phyloP scores from a whole-genome alignment of 257 asterid genomes.

The Ilex asprella region DNA sequence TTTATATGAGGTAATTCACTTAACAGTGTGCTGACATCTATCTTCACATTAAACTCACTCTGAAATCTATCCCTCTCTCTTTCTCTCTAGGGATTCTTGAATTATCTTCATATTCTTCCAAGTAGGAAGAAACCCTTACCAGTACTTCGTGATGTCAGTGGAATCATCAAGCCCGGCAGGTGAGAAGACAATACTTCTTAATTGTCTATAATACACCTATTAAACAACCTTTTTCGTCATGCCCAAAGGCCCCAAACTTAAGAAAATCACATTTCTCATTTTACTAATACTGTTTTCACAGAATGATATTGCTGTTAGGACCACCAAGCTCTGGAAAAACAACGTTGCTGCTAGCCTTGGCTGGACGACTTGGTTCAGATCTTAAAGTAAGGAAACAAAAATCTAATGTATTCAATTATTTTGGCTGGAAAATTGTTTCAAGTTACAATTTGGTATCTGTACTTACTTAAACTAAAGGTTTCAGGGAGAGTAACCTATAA shows the following conservation, averaged over 20 bases:
- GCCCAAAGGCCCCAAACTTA: background rate
- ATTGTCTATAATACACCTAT: no score
- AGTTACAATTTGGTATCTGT: no score
- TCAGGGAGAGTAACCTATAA: constrained; percentile 76
- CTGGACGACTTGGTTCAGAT: constrained; percentile 69
- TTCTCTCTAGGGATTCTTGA: background rate
- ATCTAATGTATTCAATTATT: no score
- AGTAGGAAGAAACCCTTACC: constrained; percentile 64
- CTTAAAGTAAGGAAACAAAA: constrained; percentile 43
- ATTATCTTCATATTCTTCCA: constrained; percentile 32
- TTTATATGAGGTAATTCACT: no score
- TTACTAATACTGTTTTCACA: constrained; percentile 15
- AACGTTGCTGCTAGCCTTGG: constrained; percentile 72
- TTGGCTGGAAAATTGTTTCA: no score
- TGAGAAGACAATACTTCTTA: constrained; percentile 8
- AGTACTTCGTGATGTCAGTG: constrained; percentile 64
- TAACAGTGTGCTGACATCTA: no score
- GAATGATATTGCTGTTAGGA: constrained; percentile 77
- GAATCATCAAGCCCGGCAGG: constrained; percentile 88
- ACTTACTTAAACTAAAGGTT: constrained; percentile 23
- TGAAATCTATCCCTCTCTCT: background rate
- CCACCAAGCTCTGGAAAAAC: constrained; percentile 27
- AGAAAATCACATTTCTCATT: background rate
- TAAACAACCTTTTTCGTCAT: no score
- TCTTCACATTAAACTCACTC: no score